phyloP scores from a whole-genome alignment of 345 rosid genomes.

The Brassica carinata region DNA sequence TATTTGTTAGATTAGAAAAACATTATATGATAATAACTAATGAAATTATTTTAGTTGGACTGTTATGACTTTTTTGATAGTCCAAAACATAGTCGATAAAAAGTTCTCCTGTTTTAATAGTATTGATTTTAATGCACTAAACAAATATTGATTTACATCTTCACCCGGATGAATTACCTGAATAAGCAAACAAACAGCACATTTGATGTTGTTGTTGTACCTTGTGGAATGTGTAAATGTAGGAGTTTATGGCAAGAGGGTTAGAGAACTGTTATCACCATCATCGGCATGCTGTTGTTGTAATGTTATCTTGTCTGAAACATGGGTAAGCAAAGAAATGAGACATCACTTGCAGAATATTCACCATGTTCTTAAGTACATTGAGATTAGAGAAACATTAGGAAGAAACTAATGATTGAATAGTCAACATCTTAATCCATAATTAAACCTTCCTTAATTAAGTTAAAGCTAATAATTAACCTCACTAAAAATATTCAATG shows the following conservation, averaged over 20 bases:
- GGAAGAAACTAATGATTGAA: constrained; percentile 4
- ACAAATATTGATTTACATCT: no score
- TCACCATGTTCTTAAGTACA: not conserved
- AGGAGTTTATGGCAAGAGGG: constrained; percentile 11
- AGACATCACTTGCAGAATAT: constrained; percentile 3
- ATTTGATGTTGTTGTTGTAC: constrained; percentile 10
- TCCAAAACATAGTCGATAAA: no score
- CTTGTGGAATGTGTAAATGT: constrained; percentile 38
- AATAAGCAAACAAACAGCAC: no score
- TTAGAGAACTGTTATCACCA: constrained; percentile 10
- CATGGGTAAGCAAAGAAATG: constrained; percentile 5
- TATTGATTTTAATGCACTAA: no score
- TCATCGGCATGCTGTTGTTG: constrained; percentile 8
- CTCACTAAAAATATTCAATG: constrained; percentile 35
- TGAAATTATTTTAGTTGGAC: no score
- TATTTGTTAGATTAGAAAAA: no score
- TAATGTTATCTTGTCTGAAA: constrained; percentile 16
- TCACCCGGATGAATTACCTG: no score
- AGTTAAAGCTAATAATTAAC: constrained; percentile 35
- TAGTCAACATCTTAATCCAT: constrained; percentile 20
- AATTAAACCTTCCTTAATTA: constrained; percentile 35
- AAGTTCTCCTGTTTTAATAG: no score
- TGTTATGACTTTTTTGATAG: no score
- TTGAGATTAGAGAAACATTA: not conserved
- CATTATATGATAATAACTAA: no score